Conservation (phyloP, 768 basidiomycete species). For the Suillus hirtellus region DNA sequence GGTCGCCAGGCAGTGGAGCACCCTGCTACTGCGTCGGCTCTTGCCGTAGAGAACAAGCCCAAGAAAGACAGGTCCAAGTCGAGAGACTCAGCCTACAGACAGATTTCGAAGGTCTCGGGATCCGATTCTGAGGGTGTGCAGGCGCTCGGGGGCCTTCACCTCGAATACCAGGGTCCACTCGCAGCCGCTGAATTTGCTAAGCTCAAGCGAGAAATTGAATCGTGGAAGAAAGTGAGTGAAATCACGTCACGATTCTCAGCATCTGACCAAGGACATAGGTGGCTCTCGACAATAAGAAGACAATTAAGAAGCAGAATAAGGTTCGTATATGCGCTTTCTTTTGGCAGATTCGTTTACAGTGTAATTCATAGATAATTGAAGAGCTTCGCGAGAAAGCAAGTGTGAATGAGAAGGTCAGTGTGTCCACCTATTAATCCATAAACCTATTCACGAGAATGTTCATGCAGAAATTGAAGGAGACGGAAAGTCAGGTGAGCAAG, state of each 20-base stretch:
- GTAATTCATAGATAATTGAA: slow-evolving; percentile 46
- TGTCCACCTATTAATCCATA: not conserved
- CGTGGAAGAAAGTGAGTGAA: slow-evolving; percentile 44
- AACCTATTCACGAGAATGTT: slow-evolving; percentile 1
- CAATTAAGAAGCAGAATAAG: slow-evolving; percentile 56
- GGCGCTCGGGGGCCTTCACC: slow-evolving; percentile 17
- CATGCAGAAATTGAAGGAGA: slow-evolving; percentile 45
- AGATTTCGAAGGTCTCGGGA: slow-evolving; percentile 22
- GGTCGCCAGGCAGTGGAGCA: slow-evolving; percentile 25
- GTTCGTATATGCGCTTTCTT: slow-evolving; percentile 30
- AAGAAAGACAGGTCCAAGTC: slow-evolving; percentile 40
- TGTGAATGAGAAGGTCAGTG: slow-evolving; percentile 38
- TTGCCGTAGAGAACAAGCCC: slow-evolving; percentile 1
- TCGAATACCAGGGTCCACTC: slow-evolving; percentile 35
- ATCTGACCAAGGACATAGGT: slow-evolving; percentile 27
- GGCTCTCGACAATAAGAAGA: slow-evolving; percentile 48
- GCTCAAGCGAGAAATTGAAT: slow-evolving; percentile 58
- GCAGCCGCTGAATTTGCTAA: slow-evolving; percentile 52
- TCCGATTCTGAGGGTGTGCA: slow-evolving; percentile 31
- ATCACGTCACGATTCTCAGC: not conserved
- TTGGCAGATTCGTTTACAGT: slow-evolving; percentile 10
- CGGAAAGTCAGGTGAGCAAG: slow-evolving; percentile 44
- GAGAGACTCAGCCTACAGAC: slow-evolving; percentile 28
- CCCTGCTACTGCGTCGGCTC: slow-evolving; percentile 14
- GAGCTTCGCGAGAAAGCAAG: slow-evolving; percentile 48